Evolutionary conservation across 2,329 filamentous ascomycete species (phyloP).

Genomic region (Colletotrichum sidae): DNA sequence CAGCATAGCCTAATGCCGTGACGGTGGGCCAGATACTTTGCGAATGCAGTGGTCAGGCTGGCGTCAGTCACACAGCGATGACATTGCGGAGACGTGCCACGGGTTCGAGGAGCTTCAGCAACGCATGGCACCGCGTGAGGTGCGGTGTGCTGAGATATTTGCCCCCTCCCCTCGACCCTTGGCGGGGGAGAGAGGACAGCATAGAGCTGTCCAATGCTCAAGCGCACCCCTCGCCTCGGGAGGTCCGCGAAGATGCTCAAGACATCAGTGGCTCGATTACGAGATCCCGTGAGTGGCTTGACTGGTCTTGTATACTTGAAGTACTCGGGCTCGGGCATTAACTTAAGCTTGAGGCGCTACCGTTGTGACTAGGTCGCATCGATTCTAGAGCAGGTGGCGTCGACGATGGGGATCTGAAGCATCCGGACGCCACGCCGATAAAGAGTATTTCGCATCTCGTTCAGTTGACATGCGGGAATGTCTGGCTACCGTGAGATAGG

Average conservation of each 20-base stretch:
- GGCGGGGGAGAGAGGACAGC: background rate
- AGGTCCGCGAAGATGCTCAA: slow-evolving; percentile 12
- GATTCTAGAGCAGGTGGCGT: slow-evolving; percentile 19
- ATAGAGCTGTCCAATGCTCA: background rate
- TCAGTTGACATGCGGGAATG: background rate
- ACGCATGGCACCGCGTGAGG: background rate
- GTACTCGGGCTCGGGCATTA: slow-evolving; percentile 11
- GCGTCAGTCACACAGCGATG: background rate
- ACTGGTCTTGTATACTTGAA: background rate
- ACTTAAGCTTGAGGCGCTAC: slow-evolving; percentile 12
- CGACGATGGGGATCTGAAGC: slow-evolving; percentile 28
- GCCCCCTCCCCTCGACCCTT: slow-evolving; percentile 12
- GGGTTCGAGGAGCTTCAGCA: slow-evolving; percentile 3
- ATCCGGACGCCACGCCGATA: slow-evolving; percentile 29
- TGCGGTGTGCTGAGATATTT: slow-evolving; percentile 9
- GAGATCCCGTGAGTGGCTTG: slow-evolving; percentile 20
- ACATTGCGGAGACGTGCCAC: slow-evolving; percentile 3
- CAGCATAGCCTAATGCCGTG: slow-evolving; percentile 6
- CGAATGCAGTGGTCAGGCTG: slow-evolving; percentile 10
- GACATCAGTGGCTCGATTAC: slow-evolving; percentile 33
- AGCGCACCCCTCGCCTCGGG: slow-evolving; percentile 24
- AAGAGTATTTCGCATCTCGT: slow-evolving; percentile 16
- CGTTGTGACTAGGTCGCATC: slow-evolving; percentile 26
- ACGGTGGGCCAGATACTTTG: slow-evolving; percentile 7
- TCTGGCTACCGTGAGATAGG: background rate